These are phyloP conservation scores for Daldinia bambusicola DNA, from an alignment of 495 filamentous ascomycete species.

Conservation along the genomic window DNA sequence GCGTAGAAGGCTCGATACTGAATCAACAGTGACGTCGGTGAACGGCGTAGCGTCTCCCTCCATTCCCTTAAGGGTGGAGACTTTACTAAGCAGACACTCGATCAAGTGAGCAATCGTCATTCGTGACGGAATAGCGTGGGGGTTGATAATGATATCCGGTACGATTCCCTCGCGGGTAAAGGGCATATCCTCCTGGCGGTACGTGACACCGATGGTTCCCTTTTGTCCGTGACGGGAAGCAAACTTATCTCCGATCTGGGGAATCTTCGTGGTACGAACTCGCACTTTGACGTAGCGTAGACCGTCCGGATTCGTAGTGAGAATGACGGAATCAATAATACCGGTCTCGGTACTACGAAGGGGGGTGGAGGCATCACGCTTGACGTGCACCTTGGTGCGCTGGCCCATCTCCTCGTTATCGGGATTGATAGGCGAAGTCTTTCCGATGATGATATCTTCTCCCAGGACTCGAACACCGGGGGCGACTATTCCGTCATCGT, in stretches of 20 bases:
- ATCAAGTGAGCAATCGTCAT: constrained; percentile 99
- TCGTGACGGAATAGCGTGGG: constrained; percentile 98
- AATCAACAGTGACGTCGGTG: constrained; percentile 95
- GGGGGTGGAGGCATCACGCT: constrained; percentile 93
- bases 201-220: constrained; percentile 98
- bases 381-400: constrained; percentile 86
- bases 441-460: constrained; percentile 99
- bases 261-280: constrained; percentile 96
- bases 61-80: constrained; percentile 85
- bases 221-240: constrained; percentile 99
- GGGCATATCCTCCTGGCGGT: constrained; percentile 97
- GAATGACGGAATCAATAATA: constrained; percentile 90
- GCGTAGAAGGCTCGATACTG: constrained; percentile 87
- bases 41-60: constrained; percentile 99
- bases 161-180: constrained; percentile 92
- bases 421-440: constrained; percentile 91
- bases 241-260: constrained; percentile 99
- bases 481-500: constrained; percentile 91
- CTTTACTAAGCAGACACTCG: constrained; percentile 96
- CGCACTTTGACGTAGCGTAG: constrained; percentile 95
- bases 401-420: constrained; percentile 95
- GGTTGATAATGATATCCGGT: constrained; percentile 98
- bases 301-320: constrained; percentile 92
- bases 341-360: constrained; percentile 94
- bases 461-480: constrained; percentile 94